Evolutionary conservation across 1,139 yeast species (phyloP).

Genomic region (Groenewaldozyma auringiensis): DNA sequence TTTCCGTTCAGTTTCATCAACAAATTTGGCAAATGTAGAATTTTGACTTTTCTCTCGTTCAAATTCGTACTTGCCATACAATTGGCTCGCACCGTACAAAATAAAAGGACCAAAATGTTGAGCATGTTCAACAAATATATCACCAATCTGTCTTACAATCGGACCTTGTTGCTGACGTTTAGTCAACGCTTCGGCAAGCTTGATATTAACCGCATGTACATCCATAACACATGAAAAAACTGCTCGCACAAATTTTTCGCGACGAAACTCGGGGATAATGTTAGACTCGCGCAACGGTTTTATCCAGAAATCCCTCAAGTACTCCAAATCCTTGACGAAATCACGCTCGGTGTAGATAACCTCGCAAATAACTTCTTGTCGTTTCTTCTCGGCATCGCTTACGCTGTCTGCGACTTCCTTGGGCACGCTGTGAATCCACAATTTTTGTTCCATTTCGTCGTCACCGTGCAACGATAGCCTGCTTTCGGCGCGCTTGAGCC

Average conservation of each 20-base stretch:
- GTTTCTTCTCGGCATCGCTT: conserved; percentile 77
- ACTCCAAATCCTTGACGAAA: conserved; percentile 89
- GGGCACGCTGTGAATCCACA: conserved; percentile 93
- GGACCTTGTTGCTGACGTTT: conserved; percentile 85
- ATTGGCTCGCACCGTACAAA: conserved; percentile 90
- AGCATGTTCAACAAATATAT: conserved; percentile 73
- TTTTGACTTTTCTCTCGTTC: conserved; percentile 91
- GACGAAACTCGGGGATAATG: conserved; percentile 78
- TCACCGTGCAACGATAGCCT: conserved; percentile 67
- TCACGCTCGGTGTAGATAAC: conserved; percentile 91
- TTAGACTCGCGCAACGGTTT: conserved; percentile 80
- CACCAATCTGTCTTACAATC: conserved; percentile 79
- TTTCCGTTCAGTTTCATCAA: conserved; percentile 82
- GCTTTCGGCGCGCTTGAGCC: conserved; percentile 74
- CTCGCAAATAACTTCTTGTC: conserved; percentile 94
- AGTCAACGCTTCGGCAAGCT: conserved; percentile 81
- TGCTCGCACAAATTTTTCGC: conserved; percentile 84
- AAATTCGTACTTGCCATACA: conserved; percentile 90
- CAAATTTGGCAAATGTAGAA: conserved; percentile 82
- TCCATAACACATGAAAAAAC: conserved; percentile 90
- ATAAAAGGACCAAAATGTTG: conserved; percentile 89
- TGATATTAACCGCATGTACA: conserved; percentile 72
- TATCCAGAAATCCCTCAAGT: conserved; percentile 88
- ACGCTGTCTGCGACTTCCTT: conserved; percentile 68
- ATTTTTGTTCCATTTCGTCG: conserved; percentile 74